A percentile compares a stretch with the other conserved stretches of the same genome.
These are phyloP conservation scores for Pythium plurisporium DNA, from an alignment of 352 stramenopile species.

Conservation along the genomic window DNA sequence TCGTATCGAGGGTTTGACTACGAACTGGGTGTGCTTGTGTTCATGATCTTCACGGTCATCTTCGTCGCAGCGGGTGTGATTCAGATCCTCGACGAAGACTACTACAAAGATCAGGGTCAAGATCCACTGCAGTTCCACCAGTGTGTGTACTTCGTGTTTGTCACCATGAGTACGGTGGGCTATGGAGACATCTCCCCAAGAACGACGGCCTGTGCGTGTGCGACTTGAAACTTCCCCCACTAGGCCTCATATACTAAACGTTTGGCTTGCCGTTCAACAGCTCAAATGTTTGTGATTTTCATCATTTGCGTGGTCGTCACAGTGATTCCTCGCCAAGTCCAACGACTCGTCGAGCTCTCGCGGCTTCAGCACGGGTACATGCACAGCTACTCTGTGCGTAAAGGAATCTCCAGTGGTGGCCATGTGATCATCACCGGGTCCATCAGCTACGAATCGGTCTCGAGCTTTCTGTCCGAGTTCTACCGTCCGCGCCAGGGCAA, in stretches of 20 bases:
- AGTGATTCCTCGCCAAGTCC: slow-evolving; percentile 50
- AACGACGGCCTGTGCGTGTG: slow-evolving; percentile 36
- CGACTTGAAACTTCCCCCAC: no score
- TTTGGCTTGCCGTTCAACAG: slow-evolving; percentile 9
- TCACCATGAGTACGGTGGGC: slow-evolving; percentile 57
- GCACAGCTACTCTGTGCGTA: slow-evolving; percentile 42
- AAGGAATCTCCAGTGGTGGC: slow-evolving; percentile 35
- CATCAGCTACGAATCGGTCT: slow-evolving; percentile 39
- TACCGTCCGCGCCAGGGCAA: slow-evolving; percentile 48
- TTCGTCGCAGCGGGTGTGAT: slow-evolving; percentile 54
- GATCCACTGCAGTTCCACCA: slow-evolving; percentile 48
- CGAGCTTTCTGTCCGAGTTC: slow-evolving; percentile 58
- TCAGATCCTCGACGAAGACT: slow-evolving; percentile 54
- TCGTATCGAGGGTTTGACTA: slow-evolving; percentile 59
- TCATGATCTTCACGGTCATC: slow-evolving; percentile 51
- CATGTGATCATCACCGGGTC: slow-evolving; percentile 50
- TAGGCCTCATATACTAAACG: no score
- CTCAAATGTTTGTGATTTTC: slow-evolving; percentile 55
- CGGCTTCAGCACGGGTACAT: slow-evolving; percentile 44
- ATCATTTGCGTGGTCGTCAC: slow-evolving; percentile 59
- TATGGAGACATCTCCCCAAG: slow-evolving; percentile 57
- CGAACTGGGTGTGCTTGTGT: slow-evolving; percentile 50
- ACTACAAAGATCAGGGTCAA: slow-evolving; percentile 32
- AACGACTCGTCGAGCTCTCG: slow-evolving; percentile 46
- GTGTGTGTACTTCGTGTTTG: slow-evolving; percentile 66